These are phyloP conservation scores for Amanita jacksonii DNA, from an alignment of 768 basidiomycete genomes.

Conservation along the genomic window DNA sequence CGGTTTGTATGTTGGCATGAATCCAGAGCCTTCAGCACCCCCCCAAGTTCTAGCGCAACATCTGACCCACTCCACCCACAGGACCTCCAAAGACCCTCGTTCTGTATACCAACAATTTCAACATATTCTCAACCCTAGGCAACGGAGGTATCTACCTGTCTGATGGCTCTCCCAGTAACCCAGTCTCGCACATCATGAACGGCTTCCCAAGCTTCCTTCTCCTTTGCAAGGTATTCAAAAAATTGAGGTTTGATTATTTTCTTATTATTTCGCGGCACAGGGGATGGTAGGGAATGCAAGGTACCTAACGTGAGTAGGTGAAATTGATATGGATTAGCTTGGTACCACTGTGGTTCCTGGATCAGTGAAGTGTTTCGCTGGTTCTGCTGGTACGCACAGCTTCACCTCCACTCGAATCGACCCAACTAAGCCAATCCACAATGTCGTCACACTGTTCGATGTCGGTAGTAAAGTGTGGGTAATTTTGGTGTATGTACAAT, in stretches of 20 bases:
- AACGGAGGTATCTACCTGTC: conserved; percentile 12
- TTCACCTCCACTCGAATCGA: conserved; percentile 60
- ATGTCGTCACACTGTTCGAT: conserved; percentile 66
- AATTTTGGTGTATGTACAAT: conserved; percentile 92
- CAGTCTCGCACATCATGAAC: conserved; percentile 49
- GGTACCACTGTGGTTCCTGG: conserved; percentile 45
- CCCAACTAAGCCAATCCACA: conserved; percentile 68
- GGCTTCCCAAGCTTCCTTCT: conserved; percentile 51
- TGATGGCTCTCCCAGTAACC: conserved; percentile 31
- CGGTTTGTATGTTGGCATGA: background rate
- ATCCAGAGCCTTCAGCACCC: conserved; percentile 44
- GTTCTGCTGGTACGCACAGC: conserved; percentile 30
- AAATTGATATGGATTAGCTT: conserved; percentile 78
- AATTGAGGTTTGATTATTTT: conserved; percentile 83
- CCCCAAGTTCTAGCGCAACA: conserved; percentile 51
- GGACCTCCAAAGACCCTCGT: conserved; percentile 16
- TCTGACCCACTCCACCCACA: conserved; percentile 42
- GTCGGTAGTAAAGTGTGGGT: conserved; percentile 72
- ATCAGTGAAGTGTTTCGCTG: too few species aligned
- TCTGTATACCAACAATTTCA: conserved; percentile 12
- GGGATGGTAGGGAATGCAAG: conserved; percentile 80
- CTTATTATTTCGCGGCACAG: conserved; percentile 71
- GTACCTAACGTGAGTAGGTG: conserved; percentile 75
- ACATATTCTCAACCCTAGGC: too few species aligned
- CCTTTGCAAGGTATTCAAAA: conserved; percentile 53